phyloP scores from a whole-genome alignment of 768 basidiomycete species.

The Lentinus brumalis region DNA sequence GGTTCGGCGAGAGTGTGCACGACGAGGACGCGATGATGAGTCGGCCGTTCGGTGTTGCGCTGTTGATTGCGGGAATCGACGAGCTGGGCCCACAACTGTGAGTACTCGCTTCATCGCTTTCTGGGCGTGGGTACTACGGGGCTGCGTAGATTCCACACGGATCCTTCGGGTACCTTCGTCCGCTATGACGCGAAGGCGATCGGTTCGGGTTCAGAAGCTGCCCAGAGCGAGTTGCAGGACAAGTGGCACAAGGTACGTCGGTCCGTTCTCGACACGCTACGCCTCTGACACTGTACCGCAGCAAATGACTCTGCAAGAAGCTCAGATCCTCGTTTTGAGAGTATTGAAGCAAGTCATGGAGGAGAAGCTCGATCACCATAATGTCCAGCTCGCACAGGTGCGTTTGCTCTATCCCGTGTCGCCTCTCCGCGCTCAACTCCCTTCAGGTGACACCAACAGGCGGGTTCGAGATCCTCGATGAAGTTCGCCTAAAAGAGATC shows the following conservation, averaged over 20 bases:
- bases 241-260: conserved; percentile 89
- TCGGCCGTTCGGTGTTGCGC: conserved; percentile 96
- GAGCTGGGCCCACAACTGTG: conserved; percentile 95
- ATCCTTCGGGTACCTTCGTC: conserved; percentile 97
- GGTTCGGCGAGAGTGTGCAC: conserved; percentile 98
- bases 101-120: conserved; percentile 32
- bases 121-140: not conserved
- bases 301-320: conserved; percentile 91
- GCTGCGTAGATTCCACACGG: conserved; percentile 83
- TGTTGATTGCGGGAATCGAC: conserved; percentile 96
- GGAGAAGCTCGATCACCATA: conserved; percentile 98
- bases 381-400: conserved; percentile 95
- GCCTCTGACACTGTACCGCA: conserved; percentile 33
- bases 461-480: conserved; percentile 91
- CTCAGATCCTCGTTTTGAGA: conserved; percentile 80
- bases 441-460: conserved; percentile 72
- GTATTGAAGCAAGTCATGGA: conserved; percentile 99
- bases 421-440: not conserved
- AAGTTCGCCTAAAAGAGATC: conserved; percentile 76
- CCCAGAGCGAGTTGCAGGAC: conserved; percentile 95
- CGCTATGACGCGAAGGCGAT: conserved; percentile 98
- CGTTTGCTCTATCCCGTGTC: conserved; percentile 13
- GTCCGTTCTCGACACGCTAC: not conserved
- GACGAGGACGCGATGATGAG: conserved; percentile 99
- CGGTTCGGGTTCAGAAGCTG: conserved; percentile 96